Evolutionary conservation across 2,329 filamentous ascomycete genomes (phyloP).

Genomic region (Penicillium nordicum): DNA sequence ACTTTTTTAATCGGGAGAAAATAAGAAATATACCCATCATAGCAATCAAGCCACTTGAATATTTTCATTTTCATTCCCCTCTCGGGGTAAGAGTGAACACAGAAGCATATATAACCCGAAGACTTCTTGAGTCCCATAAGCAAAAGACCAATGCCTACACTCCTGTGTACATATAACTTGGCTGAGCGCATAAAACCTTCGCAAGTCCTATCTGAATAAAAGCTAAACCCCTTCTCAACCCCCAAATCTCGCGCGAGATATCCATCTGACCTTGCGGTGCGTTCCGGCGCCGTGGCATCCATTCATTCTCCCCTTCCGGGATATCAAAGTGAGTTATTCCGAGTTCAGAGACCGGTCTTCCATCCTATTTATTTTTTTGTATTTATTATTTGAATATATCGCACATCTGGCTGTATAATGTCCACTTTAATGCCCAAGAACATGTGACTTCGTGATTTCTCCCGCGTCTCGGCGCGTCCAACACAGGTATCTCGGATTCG

Average conservation of each 20-base stretch:
- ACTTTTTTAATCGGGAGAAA: neutral
- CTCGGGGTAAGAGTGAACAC: no score
- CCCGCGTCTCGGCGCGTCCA: conserved; percentile 28
- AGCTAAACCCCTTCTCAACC: no score
- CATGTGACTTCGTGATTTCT: conserved; percentile 42
- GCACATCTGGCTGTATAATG: neutral
- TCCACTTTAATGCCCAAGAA: conserved; percentile 8
- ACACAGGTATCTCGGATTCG: neutral
- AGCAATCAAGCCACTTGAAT: neutral
- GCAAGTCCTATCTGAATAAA: neutral
- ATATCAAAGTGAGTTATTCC: neutral
- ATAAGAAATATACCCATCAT: conserved; percentile 5
- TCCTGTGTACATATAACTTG: neutral
- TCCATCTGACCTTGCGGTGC: neutral
- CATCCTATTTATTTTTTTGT: neutral
- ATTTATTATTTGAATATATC: neutral
- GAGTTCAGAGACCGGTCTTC: neutral
- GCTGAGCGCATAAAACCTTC: neutral
- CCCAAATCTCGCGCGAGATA: neutral
- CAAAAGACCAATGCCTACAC: neutral
- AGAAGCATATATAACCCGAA: neutral
- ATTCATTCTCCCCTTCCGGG: neutral
- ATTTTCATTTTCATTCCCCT: neutral
- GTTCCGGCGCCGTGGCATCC: no score
- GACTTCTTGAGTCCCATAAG: neutral